A percentile compares a stretch with the other conserved stretches of the same genome.
phyloP scores from a whole-genome alignment of 1,284 basidiomycete genomes.

The Xerocomus nothofagi region DNA sequence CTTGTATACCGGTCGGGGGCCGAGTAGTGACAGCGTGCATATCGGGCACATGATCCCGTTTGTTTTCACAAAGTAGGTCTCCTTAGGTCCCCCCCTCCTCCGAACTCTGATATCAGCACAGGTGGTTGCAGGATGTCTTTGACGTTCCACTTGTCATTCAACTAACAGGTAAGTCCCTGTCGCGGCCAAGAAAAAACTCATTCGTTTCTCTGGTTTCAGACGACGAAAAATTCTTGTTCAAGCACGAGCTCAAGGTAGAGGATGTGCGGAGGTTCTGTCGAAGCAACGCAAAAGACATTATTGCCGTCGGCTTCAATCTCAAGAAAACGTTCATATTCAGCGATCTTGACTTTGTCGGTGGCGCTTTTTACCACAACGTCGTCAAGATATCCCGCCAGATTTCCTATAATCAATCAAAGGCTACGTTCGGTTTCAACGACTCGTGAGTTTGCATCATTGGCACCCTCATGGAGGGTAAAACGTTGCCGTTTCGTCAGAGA shows the following conservation, averaged over 20 bases:
- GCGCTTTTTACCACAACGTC: slow-evolving; percentile 93
- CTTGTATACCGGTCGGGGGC: slow-evolving; percentile 96
- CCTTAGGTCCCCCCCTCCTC: background rate
- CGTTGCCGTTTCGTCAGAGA: slow-evolving; percentile 54
- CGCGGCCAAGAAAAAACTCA: background rate
- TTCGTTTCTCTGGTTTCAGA: slow-evolving; percentile 48
- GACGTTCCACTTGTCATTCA: slow-evolving; percentile 94
- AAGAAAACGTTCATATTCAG: slow-evolving; percentile 98
- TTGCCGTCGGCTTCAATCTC: slow-evolving; percentile 91
- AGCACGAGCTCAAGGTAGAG: slow-evolving; percentile 89
- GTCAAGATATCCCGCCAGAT: slow-evolving; percentile 92
- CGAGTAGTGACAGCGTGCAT: slow-evolving; percentile 97
- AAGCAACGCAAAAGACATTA: slow-evolving; percentile 92
- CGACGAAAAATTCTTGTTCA: slow-evolving; percentile 99
- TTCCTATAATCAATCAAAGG: slow-evolving; percentile 91
- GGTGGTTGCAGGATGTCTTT: slow-evolving; percentile 97
- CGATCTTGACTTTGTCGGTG: slow-evolving; percentile 87
- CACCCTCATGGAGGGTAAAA: background rate
- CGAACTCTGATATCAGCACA: slow-evolving; percentile 34
- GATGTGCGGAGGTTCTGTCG: slow-evolving; percentile 85
- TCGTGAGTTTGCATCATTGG: slow-evolving; percentile 56
- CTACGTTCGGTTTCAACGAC: slow-evolving; percentile 95
- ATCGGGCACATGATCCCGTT: slow-evolving; percentile 98
- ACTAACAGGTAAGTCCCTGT: slow-evolving; percentile 68
- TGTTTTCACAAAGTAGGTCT: slow-evolving; percentile 88